These are phyloP conservation scores for Pseudonectria foliicola DNA, from an alignment of 2,329 filamentous ascomycete genomes.

Conservation along the genomic window DNA sequence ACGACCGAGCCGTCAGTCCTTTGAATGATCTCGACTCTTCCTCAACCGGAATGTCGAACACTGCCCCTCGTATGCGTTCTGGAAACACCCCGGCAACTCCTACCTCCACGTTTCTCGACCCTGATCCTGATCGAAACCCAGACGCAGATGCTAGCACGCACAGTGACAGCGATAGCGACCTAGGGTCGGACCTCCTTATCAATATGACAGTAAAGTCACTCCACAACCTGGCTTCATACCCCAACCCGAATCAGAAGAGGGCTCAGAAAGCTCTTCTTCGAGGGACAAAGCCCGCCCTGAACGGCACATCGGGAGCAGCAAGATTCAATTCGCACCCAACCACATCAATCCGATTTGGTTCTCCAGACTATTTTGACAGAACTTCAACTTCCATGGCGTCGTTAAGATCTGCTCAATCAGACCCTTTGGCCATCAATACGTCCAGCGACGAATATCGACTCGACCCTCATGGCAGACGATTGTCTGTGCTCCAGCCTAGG, in stretches of 20 bases:
- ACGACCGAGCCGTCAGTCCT: conserved; percentile 43
- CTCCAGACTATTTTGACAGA: conserved; percentile 7
- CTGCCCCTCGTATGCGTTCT: conserved; percentile 20
- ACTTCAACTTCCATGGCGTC: conserved; percentile 1
- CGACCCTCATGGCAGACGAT: conserved; percentile 4
- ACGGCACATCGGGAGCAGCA: conserved; percentile 6
- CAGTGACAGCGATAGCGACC: conserved; percentile 24
- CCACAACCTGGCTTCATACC: conserved; percentile 48
- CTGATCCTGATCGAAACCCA: conserved; percentile 10
- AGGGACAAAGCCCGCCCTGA: conserved; percentile 19
- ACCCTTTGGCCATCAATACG: conserved; percentile 6
- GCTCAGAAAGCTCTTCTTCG: conserved; percentile 40
- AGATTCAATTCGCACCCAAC: conserved; percentile 7
- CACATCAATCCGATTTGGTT: conserved; percentile 3
- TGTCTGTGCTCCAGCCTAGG: conserved; percentile 4
- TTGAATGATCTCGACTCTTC: conserved; percentile 18
- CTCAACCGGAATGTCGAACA: conserved; percentile 19
- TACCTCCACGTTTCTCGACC: conserved; percentile 11
- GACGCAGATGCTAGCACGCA: conserved; percentile 20
- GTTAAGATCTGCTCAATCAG: conserved; percentile 6
- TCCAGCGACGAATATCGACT: conserved; percentile 7
- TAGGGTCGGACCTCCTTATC: conserved; percentile 25
- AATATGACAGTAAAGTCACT: conserved; percentile 41
- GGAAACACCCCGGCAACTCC: conserved; percentile 18
- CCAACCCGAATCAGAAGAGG: conserved; percentile 46